Percentiles rank a stretch among this genome's conserved stretches.
Conservation (phyloP, 805 yeast genomes). For the Cyberlindnera samutprakarnensis region DNA sequence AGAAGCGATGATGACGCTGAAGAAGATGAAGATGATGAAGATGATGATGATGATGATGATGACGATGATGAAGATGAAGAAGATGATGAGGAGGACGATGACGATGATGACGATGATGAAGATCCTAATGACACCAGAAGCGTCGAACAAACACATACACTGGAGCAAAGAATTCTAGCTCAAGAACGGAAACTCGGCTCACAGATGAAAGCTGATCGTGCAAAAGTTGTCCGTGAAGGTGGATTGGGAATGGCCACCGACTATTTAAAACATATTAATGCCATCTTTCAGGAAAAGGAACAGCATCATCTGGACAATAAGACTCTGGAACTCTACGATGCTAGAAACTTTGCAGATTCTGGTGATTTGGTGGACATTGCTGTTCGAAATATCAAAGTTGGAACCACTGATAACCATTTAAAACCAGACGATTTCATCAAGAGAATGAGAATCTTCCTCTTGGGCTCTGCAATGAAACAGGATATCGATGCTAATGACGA, state of each 20-base stretch:
- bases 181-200: slow-evolving; percentile 25
- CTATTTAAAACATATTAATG: slow-evolving; percentile 39
- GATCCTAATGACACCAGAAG: slow-evolving; percentile 1
- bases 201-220: slow-evolving; percentile 30
- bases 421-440: slow-evolving; percentile 39
- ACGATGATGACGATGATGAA: slow-evolving; percentile 5
- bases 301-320: slow-evolving; percentile 28
- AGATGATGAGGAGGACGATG: slow-evolving; percentile 6
- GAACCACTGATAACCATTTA: slow-evolving; percentile 44
- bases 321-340: slow-evolving; percentile 49
- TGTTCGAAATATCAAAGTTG: slow-evolving; percentile 52
- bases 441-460: slow-evolving; percentile 30
- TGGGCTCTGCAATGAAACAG: slow-evolving; percentile 23
- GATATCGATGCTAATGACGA: slow-evolving; percentile 16
- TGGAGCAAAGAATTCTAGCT: slow-evolving; percentile 25
- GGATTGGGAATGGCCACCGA: slow-evolving; percentile 43
- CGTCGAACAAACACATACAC: slow-evolving; percentile 2
- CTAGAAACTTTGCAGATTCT: slow-evolving; percentile 53
- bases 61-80: slow-evolving; percentile 4
- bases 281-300: slow-evolving; percentile 36
- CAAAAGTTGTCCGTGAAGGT: slow-evolving; percentile 49
- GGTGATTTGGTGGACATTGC: slow-evolving; percentile 59
- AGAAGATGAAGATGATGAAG: too few relatives aligned
- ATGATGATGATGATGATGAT: not conserved
- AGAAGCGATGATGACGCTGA: slow-evolving; percentile 1